Evolutionary conservation across 345 rosid species (phyloP).

Genomic region (Gossypium bickii): DNA sequence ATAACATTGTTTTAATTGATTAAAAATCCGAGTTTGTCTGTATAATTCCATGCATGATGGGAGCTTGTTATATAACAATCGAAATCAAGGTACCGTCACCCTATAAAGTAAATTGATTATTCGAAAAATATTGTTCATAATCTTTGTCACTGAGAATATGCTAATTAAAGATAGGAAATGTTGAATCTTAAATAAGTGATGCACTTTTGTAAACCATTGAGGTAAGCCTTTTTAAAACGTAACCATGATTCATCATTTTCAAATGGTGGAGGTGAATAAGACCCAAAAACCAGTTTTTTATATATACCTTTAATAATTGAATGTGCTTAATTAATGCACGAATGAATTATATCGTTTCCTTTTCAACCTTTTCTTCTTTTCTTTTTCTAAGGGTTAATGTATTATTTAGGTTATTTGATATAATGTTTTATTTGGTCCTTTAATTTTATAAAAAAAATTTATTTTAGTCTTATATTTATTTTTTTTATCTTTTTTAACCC

Average conservation of each 20-base stretch:
- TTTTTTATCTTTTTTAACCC: too few species aligned
- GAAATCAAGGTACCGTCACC: background rate
- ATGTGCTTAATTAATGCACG: slow-evolving; percentile 14
- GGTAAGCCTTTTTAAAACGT: background rate
- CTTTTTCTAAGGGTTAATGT: too few species aligned
- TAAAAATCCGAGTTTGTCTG: slow-evolving; percentile 3
- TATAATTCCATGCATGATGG: slow-evolving; percentile 7
- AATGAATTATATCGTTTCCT: background rate
- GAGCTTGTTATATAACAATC: background rate
- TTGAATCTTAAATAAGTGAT: background rate
- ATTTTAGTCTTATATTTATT: too few species aligned
- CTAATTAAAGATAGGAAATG: background rate
- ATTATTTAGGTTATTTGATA: too few species aligned
- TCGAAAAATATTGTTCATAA: background rate
- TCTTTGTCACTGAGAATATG: background rate
- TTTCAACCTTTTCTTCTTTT: background rate
- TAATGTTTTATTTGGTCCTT: too few species aligned
- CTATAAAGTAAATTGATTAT: background rate
- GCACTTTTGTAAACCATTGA: background rate
- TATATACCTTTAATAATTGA: background rate
- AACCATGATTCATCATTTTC: slow-evolving; percentile 8
- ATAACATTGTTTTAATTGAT: too few species aligned
- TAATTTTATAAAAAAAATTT: too few species aligned
- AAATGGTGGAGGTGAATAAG: background rate
- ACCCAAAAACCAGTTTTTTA: background rate